Conservation (phyloP, 2,329 filamentous ascomycete species). For the Exserohilum rostratum region DNA sequence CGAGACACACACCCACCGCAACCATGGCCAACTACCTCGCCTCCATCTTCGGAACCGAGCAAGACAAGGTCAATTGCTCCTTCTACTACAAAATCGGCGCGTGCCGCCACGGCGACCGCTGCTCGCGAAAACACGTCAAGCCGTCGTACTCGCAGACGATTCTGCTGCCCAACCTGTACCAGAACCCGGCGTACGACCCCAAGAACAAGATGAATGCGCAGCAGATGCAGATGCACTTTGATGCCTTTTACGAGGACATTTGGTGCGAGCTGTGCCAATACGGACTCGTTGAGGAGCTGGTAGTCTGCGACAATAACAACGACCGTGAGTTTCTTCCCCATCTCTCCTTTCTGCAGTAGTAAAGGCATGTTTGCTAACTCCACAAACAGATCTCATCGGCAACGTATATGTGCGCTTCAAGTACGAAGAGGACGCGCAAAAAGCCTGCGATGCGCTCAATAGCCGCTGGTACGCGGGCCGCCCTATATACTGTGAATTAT, state of each 20-base stretch:
- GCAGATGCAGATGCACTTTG: conserved; percentile 98
- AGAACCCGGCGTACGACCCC: conserved; percentile 96
- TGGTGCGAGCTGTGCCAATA: conserved; percentile 99
- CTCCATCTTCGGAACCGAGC: conserved; percentile 99
- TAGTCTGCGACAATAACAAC: conserved; percentile 99
- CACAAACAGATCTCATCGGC: conserved; percentile 78
- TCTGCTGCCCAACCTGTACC: conserved; percentile 97
- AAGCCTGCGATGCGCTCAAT: conserved; percentile 92
- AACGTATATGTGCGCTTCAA: conserved; percentile 99
- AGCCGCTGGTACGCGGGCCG: conserved; percentile 94
- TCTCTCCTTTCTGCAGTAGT: neutral
- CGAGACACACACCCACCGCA: conserved; percentile 2
- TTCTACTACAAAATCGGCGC: conserved; percentile 99
- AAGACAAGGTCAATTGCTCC: conserved; percentile 98
- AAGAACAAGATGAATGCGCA: conserved; percentile 96
- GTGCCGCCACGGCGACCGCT: conserved; percentile 97
- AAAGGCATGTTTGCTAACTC: conserved; percentile 9
- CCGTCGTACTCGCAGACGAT: conserved; percentile 97
- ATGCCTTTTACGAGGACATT: conserved; percentile 99
- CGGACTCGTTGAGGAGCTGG: conserved; percentile 94
- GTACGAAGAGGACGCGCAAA: conserved; percentile 95
- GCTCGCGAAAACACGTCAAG: conserved; percentile 98
- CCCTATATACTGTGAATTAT: conserved; percentile 97
- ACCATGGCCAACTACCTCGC: conserved; percentile 97
- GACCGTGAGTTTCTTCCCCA: conserved; percentile 68